These are phyloP conservation scores for Lachancea mirantina DNA, from an alignment of 805 yeast genomes.

Conservation along the genomic window DNA sequence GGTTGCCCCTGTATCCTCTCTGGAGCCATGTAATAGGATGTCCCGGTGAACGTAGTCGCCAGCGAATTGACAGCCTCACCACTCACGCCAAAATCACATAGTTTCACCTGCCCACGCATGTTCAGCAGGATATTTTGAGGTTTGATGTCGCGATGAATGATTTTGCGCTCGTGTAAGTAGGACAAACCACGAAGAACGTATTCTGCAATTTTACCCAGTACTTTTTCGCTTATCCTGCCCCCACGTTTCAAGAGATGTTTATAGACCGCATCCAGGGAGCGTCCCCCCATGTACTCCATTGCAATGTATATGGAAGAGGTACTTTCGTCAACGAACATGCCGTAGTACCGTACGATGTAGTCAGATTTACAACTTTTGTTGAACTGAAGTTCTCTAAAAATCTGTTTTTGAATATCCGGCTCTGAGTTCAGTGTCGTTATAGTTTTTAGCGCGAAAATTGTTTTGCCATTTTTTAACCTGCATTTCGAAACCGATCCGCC, in stretches of 20 bases:
- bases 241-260: conserved; percentile 63
- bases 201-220: conserved; percentile 83
- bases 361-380: conserved; percentile 77
- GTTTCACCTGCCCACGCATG: conserved; percentile 69
- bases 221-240: conserved; percentile 88
- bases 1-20: conserved; percentile 95
- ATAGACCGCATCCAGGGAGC: conserved; percentile 85
- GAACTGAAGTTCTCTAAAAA: conserved; percentile 82
- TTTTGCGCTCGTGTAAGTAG: conserved; percentile 78
- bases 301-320: conserved; percentile 83
- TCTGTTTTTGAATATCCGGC: conserved; percentile 84
- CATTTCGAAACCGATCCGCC: conserved; percentile 90
- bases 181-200: conserved; percentile 78
- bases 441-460: conserved; percentile 73
- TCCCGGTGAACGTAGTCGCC: conserved; percentile 95
- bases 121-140: conserved; percentile 88
- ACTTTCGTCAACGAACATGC: conserved; percentile 75
- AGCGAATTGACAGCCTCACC: conserved; percentile 94
- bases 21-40: conserved; percentile 98
- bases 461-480: conserved; percentile 46
- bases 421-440: conserved; percentile 43
- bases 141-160: conserved; percentile 92
- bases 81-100: conserved; percentile 96
- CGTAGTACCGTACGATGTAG: conserved; percentile 85
- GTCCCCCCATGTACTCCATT: conserved; percentile 97